phyloP scores from a whole-genome alignment of 176 grass and related monocot genomes.

The Eremochloa ophiuroides region DNA sequence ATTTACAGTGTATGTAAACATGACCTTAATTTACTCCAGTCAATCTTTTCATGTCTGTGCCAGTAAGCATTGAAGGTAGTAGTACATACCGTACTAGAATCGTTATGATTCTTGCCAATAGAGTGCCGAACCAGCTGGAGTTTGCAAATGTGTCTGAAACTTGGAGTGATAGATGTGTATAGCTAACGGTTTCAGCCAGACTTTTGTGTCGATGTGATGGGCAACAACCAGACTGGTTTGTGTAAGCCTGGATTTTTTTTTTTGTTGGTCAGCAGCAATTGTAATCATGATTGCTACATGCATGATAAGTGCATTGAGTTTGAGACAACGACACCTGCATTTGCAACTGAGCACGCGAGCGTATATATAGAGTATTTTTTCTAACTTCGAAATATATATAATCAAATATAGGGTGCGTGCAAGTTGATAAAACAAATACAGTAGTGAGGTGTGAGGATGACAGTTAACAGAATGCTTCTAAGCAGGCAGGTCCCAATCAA shows the following conservation, averaged over 20 bases:
- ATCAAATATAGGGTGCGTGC: background rate
- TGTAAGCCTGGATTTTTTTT: background rate
- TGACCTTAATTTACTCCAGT: background rate
- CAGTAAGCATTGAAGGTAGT: background rate
- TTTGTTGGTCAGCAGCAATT: conserved; percentile 4
- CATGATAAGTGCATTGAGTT: background rate
- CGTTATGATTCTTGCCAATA: conserved; percentile 13
- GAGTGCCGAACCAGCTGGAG: background rate
- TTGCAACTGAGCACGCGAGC: background rate
- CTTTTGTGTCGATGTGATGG: conserved; percentile 15
- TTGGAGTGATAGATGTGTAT: background rate
- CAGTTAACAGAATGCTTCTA: background rate
- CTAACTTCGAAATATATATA: background rate
- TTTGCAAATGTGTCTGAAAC: background rate
- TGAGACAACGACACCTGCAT: background rate
- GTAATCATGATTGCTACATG: background rate
- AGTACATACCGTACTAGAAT: too few species aligned
- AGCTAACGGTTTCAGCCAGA: background rate
- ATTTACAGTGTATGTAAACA: too few species aligned
- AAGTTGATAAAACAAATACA: background rate
- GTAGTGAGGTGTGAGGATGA: background rate
- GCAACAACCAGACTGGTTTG: conserved; percentile 3
- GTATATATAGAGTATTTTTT: background rate
- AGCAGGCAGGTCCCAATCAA: background rate
- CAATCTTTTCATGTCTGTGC: background rate